Conservation (phyloP, 116 monocot species). For the Posidonia oceanica region DNA sequence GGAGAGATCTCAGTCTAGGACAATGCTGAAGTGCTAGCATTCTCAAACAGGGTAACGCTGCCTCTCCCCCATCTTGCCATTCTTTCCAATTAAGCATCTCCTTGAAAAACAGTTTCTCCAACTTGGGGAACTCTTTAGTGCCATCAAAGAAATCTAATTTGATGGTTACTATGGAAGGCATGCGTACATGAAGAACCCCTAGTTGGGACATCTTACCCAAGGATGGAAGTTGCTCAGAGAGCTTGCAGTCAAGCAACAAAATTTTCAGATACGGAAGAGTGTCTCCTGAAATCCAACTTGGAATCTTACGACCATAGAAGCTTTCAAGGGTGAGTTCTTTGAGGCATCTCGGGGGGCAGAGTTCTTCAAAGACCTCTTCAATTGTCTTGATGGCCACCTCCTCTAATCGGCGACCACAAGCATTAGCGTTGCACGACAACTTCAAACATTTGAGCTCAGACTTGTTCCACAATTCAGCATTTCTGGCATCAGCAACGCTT, state of each 20-base stretch:
- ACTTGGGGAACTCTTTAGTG: too few species aligned
- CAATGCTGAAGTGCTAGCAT: too few species aligned
- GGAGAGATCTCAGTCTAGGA: too few species aligned
- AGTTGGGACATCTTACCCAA: constrained; percentile 11
- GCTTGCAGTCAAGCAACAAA: constrained; percentile 4
- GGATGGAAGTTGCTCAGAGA: constrained; percentile 12
- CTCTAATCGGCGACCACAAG: not conserved
- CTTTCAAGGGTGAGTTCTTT: constrained; percentile 17
- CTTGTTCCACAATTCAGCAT: constrained; percentile 12
- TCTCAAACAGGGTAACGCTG: too few species aligned
- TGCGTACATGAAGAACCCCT: too few species aligned
- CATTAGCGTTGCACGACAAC: constrained; percentile 7
- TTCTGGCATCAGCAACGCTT: constrained; percentile 6
- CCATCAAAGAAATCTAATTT: too few species aligned
- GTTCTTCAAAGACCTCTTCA: constrained; percentile 18
- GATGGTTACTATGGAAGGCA: too few species aligned
- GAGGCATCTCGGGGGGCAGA: constrained; percentile 22
- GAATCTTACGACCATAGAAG: constrained; percentile 22
- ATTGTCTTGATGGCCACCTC: constrained; percentile 10
- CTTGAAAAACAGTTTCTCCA: too few species aligned
- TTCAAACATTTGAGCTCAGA: constrained; percentile 10
- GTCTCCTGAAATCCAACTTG: constrained; percentile 21
- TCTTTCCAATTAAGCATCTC: too few species aligned
- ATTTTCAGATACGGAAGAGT: constrained; percentile 13
- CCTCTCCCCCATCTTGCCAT: too few species aligned